These are phyloP conservation scores for Epichloe gansuensis DNA, from an alignment of 2,329 filamentous ascomycete genomes.

Conservation along the genomic window DNA sequence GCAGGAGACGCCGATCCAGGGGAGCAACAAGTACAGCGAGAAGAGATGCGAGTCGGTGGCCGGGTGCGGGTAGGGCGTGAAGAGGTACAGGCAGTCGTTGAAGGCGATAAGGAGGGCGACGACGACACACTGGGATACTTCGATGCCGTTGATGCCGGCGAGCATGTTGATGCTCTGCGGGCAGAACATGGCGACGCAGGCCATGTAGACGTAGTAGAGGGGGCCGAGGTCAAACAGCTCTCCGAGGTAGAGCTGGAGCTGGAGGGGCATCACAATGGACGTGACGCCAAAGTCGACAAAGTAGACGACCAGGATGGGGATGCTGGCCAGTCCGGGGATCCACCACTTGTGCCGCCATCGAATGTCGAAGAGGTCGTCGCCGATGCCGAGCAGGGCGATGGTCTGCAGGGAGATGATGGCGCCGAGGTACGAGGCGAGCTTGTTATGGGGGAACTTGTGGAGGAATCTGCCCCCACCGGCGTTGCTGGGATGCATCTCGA, in stretches of 20 bases:
- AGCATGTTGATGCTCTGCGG: conserved; percentile 99
- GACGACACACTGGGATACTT: conserved; percentile 86
- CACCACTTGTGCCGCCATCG: conserved; percentile 98
- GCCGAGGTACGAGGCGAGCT: conserved; percentile 91
- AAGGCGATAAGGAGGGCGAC: conserved; percentile 71
- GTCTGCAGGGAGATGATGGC: conserved; percentile 87
- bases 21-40: conserved; percentile 85
- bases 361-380: conserved; percentile 95
- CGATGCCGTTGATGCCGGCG: conserved; percentile 98
- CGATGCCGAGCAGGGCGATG: conserved; percentile 80
- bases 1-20: conserved; percentile 83
- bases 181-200: conserved; percentile 88
- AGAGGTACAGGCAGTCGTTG: conserved; percentile 82
- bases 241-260: conserved; percentile 72
- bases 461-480: conserved; percentile 53
- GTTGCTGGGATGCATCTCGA: conserved; percentile 56
- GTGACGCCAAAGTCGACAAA: conserved; percentile 98
- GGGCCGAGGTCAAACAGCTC: conserved; percentile 70
- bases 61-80: conserved; percentile 75
- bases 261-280: conserved; percentile 79
- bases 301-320: conserved; percentile 91
- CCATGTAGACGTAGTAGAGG: conserved; percentile 95
- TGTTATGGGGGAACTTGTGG: conserved; percentile 87
- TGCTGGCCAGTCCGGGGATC: conserved; percentile 85
- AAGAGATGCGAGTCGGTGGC: conserved; percentile 93